Evolutionary conservation across 768 basidiomycete genomes (phyloP).

Genomic region (Phlegmacium glaucopus): DNA sequence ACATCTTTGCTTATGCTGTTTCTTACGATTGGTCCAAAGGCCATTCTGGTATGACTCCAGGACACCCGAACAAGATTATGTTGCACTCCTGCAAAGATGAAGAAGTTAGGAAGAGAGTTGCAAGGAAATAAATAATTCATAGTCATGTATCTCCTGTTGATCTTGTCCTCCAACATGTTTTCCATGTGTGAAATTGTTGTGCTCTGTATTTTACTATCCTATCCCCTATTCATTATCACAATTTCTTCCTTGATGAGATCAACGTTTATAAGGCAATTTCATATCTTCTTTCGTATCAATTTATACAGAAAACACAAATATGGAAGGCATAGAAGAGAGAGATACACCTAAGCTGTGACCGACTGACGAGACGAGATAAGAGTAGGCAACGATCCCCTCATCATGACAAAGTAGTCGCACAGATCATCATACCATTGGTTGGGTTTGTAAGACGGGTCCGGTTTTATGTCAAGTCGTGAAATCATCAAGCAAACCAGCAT

Average conservation of each 20-base stretch:
- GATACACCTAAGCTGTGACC: background rate
- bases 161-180: conserved; percentile 5
- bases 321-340: too few relatives aligned
- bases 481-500: conserved; percentile 25
- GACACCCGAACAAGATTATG: conserved; percentile 76
- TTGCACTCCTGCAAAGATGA: conserved; percentile 85
- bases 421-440: conserved; percentile 25
- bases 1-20: conserved; percentile 87
- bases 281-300: too few relatives aligned
- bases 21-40: conserved; percentile 96
- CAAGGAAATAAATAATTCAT: conserved; percentile 31
- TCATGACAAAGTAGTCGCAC: conserved; percentile 29
- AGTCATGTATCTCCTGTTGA: conserved; percentile 1
- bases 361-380: conserved; percentile 28
- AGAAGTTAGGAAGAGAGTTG: conserved; percentile 67
- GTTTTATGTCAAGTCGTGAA: conserved; percentile 24
- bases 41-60: conserved; percentile 76
- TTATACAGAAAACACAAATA: too few relatives aligned
- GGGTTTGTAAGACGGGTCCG: conserved; percentile 21
- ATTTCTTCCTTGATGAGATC: background rate
- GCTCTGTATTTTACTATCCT: conserved; percentile 3
- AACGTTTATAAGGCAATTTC: too few relatives aligned
- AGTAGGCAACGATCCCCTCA: conserved; percentile 28
- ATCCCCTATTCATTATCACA: background rate
- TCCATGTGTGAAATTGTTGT: background rate